These are phyloP conservation scores for Sparassis latifolia DNA, from an alignment of 1,284 basidiomycete genomes.

Conservation along the genomic window DNA sequence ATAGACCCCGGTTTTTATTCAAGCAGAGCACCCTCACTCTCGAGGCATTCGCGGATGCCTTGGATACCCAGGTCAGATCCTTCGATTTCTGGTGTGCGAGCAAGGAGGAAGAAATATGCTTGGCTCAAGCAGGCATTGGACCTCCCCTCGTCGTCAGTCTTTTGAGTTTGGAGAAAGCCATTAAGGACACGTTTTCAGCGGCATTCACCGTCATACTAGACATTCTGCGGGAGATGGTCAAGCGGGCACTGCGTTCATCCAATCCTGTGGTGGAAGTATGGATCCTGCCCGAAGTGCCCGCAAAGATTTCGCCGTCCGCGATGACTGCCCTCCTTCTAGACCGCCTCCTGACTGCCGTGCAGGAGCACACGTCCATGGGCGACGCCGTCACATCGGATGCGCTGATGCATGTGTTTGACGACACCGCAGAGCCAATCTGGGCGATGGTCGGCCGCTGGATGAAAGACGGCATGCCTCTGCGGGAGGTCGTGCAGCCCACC, in stretches of 20 bases:
- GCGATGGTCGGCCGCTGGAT: slow-evolving; percentile 68
- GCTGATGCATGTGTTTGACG: slow-evolving; percentile 57
- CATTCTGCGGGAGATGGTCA: slow-evolving; percentile 26
- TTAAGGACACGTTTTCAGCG: slow-evolving; percentile 49
- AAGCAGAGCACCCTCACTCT: slow-evolving; percentile 47
- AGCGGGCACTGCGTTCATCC: slow-evolving; percentile 23
- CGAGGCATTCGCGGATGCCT: slow-evolving; percentile 77
- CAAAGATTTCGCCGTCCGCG: slow-evolving; percentile 40
- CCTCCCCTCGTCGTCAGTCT: slow-evolving; percentile 55
- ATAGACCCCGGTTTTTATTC: slow-evolving; percentile 10
- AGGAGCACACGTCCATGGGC: slow-evolving; percentile 49
- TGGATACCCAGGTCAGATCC: slow-evolving; percentile 48
- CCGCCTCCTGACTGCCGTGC: slow-evolving; percentile 47
- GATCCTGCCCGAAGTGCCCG: slow-evolving; percentile 35
- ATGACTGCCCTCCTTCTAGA: slow-evolving; percentile 56
- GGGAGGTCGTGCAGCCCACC: slow-evolving; percentile 24
- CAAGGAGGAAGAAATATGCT: slow-evolving; percentile 60
- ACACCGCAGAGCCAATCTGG: slow-evolving; percentile 69
- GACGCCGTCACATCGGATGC: slow-evolving; percentile 46
- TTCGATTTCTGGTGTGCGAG: slow-evolving; percentile 69
- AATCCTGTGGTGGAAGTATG: slow-evolving; percentile 29
- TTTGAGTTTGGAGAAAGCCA: slow-evolving; percentile 51
- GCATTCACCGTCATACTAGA: slow-evolving; percentile 50
- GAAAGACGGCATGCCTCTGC: slow-evolving; percentile 60
- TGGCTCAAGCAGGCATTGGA: slow-evolving; percentile 40